Evolutionary conservation across 2,329 filamentous ascomycete genomes (phyloP).

Genomic region (Colletotrichum cereale): DNA sequence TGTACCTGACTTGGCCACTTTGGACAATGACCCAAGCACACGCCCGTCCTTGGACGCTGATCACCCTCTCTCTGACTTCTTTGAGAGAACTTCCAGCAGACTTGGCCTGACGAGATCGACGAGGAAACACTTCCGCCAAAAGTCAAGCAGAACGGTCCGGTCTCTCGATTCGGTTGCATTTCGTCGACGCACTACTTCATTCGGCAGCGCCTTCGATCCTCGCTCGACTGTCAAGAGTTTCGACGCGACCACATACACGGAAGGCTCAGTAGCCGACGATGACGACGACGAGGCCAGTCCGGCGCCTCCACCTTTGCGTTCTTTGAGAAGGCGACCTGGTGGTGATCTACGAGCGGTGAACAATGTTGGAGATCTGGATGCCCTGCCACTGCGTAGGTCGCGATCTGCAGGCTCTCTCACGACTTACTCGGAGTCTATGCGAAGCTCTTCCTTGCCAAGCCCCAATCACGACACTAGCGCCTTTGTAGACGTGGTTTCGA

Average conservation of each 20-base stretch:
- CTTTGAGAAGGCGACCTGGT: constrained; percentile 79
- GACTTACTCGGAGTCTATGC: constrained; percentile 70
- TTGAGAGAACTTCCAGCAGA: constrained; percentile 41
- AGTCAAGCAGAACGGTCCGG: constrained; percentile 62
- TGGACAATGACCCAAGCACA: constrained; percentile 47
- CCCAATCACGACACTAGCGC: constrained; percentile 54
- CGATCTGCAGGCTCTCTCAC: constrained; percentile 71
- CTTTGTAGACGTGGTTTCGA: constrained; percentile 60
- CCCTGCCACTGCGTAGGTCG: constrained; percentile 62
- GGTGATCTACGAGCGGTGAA: constrained; percentile 79
- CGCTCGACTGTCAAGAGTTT: constrained; percentile 69
- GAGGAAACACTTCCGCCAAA: constrained; percentile 57
- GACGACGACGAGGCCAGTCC: constrained; percentile 56
- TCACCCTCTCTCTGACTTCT: constrained; percentile 50
- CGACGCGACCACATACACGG: constrained; percentile 70
- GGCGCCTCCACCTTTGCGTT: constrained; percentile 68
- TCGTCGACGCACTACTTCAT: constrained; percentile 69
- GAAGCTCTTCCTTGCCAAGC: constrained; percentile 67
- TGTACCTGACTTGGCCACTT: constrained; percentile 59
- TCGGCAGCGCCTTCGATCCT: constrained; percentile 66
- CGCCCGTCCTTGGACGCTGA: constrained; percentile 50
- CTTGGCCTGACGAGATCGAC: constrained; percentile 10
- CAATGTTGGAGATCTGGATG: constrained; percentile 73
- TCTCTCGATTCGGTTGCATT: constrained; percentile 63
- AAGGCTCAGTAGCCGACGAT: constrained; percentile 60